Conservation (phyloP, 2,329 filamentous ascomycete species). For the Trichophaea hybrida region DNA sequence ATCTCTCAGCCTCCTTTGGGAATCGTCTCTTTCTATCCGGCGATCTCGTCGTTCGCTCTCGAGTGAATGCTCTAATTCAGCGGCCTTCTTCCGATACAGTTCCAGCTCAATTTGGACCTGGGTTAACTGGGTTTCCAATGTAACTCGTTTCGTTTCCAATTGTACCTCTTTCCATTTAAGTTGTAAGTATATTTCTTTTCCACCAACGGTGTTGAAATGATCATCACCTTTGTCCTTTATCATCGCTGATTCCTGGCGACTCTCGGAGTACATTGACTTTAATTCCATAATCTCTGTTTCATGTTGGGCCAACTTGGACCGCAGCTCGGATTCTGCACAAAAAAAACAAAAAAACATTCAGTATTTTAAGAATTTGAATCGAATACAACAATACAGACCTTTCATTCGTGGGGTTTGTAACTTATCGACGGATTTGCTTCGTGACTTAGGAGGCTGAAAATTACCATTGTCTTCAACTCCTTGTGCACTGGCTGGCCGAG, state of each 20-base stretch:
- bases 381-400: background rate
- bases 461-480: constrained; percentile 9
- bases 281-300: constrained; percentile 59
- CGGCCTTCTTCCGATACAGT: constrained; percentile 36
- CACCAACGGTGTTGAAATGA: background rate
- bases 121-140: constrained; percentile 35
- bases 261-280: constrained; percentile 55
- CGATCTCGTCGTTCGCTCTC: constrained; percentile 39
- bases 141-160: constrained; percentile 40
- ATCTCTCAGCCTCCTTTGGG: constrained; percentile 40
- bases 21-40: constrained; percentile 42
- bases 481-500: constrained; percentile 11
- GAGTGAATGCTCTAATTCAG: constrained; percentile 50
- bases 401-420: background rate
- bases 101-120: constrained; percentile 27
- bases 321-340: constrained; percentile 7
- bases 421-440: background rate
- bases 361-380: background rate
- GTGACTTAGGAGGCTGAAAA: background rate
- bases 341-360: constrained; percentile 10
- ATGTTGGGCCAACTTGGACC: constrained; percentile 50
- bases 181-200: background rate
- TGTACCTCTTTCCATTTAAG: constrained; percentile 37
- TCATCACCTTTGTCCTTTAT: constrained; percentile 48
- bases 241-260: constrained; percentile 51